These are phyloP conservation scores for Fusarium citri DNA, from an alignment of 2,329 filamentous ascomycete genomes.

Conservation along the genomic window DNA sequence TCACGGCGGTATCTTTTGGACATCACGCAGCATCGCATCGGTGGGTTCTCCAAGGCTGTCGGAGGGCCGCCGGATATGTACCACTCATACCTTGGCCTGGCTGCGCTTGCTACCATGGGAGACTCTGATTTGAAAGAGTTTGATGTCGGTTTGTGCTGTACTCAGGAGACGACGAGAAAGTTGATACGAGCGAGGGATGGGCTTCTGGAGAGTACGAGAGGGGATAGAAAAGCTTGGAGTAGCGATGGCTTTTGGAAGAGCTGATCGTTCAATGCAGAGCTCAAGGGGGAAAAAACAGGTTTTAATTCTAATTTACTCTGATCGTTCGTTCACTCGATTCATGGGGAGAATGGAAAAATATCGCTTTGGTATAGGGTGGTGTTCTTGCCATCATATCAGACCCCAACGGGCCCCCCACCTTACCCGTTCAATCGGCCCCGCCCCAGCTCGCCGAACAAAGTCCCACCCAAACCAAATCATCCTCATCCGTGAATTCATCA, in stretches of 20 bases:
- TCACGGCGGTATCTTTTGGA: conserved; percentile 84
- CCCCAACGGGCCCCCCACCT: neutral
- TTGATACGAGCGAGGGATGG: conserved; percentile 61
- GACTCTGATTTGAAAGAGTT: conserved; percentile 76
- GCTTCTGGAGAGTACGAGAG: conserved; percentile 44
- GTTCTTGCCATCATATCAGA: no score
- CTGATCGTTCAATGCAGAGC: no score
- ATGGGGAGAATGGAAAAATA: neutral
- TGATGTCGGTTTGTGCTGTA: conserved; percentile 82
- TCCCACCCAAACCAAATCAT: neutral
- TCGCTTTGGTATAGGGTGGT: neutral
- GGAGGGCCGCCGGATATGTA: conserved; percentile 81
- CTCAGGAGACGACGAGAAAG: conserved; percentile 65
- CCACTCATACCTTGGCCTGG: conserved; percentile 89
- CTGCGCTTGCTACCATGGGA: conserved; percentile 78
- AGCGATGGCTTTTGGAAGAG: conserved; percentile 42
- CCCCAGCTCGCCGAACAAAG: conserved; percentile 14
- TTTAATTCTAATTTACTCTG: neutral
- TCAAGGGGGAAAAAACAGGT: neutral
- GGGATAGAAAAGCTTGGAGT: conserved; percentile 28
- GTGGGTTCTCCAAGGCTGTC: conserved; percentile 81
- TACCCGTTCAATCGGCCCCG: conserved; percentile 10
- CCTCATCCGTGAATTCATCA: neutral
- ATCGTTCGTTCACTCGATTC: neutral
- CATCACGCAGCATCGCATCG: conserved; percentile 87